phyloP scores from a whole-genome alignment of 225 moss, liverwort and hornwort genomes.

The Polytrichum commune region DNA sequence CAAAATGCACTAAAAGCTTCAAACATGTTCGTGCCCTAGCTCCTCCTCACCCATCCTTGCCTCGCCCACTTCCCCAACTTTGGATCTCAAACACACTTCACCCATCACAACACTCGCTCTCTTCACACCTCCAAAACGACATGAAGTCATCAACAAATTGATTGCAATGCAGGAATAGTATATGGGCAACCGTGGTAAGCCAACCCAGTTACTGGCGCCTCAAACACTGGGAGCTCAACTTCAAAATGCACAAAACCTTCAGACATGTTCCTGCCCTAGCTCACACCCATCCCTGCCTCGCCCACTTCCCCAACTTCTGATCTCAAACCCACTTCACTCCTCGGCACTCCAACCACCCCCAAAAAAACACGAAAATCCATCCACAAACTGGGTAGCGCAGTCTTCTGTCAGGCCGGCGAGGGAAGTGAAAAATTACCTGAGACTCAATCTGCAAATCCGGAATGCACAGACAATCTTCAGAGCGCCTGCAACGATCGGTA shows the following conservation, averaged over 20 bases:
- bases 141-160: too few relatives aligned
- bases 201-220: too few relatives aligned
- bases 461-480: too few relatives aligned
- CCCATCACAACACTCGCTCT: background rate
- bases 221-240: too few relatives aligned
- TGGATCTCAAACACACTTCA: too few relatives aligned
- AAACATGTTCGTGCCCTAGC: too few relatives aligned
- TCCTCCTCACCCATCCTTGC: too few relatives aligned
- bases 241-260: background rate
- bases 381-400: background rate
- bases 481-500: too few relatives aligned
- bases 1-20: background rate
- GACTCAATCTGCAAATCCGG: conserved; percentile 16
- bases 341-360: background rate
- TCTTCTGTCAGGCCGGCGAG: background rate
- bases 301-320: background rate
- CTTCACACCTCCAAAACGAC: background rate
- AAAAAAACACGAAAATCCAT: too few relatives aligned
- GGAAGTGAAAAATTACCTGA: conserved; percentile 39
- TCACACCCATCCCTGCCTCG: background rate
- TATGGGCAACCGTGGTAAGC: too few relatives aligned
- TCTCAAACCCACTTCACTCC: background rate
- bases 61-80: too few relatives aligned
- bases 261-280: background rate
- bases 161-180: too few relatives aligned